These are phyloP conservation scores for Posidonia australis DNA, from an alignment of 106 monocot genomes.

Conservation along the genomic window DNA sequence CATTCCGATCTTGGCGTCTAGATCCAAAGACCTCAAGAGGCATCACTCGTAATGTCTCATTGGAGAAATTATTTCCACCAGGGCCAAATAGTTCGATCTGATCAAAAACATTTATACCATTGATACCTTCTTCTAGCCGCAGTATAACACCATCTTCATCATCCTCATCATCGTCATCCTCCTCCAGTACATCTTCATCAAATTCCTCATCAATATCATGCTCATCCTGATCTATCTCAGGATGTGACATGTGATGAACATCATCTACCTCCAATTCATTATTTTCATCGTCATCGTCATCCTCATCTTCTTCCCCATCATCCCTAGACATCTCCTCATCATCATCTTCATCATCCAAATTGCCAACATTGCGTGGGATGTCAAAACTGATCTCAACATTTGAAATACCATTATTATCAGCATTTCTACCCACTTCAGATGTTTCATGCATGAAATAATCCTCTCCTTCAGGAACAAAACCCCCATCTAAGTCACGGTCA, in stretches of 20 bases:
- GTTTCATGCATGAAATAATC: constrained; percentile 96
- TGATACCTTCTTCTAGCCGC: constrained; percentile 79
- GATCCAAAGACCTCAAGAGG: constrained; percentile 89
- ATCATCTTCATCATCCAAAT: constrained; percentile 66
- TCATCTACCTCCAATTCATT: constrained; percentile 93
- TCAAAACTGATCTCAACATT: constrained; percentile 93
- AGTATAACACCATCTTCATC: constrained; percentile 81
- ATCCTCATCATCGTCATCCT: constrained; percentile 89
- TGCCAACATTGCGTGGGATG: constrained; percentile 50
- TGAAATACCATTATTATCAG: constrained; percentile 66
- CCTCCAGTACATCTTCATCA: constrained; percentile 83
- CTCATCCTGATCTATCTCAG: constrained; percentile 94
- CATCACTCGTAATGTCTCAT: constrained; percentile 75
- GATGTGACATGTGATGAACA: constrained; percentile 83
- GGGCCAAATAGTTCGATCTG: constrained; percentile 77
- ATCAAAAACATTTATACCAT: constrained; percentile 95
- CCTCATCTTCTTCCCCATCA: constrained; percentile 71
- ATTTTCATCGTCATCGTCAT: constrained; percentile 84
- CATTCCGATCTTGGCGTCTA: constrained; percentile 66
- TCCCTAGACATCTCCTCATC: constrained; percentile 71
- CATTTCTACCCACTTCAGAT: constrained; percentile 56
- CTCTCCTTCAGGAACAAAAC: constrained; percentile 56
- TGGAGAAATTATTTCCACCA: constrained; percentile 49
- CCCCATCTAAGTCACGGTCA: constrained; percentile 54
- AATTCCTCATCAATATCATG: constrained; percentile 97